A percentile compares a stretch with the other conserved stretches of the same genome.
These are phyloP conservation scores for Wallacemonas collosoma DNA, from an alignment of 208 protist genomes.

Conservation along the genomic window DNA sequence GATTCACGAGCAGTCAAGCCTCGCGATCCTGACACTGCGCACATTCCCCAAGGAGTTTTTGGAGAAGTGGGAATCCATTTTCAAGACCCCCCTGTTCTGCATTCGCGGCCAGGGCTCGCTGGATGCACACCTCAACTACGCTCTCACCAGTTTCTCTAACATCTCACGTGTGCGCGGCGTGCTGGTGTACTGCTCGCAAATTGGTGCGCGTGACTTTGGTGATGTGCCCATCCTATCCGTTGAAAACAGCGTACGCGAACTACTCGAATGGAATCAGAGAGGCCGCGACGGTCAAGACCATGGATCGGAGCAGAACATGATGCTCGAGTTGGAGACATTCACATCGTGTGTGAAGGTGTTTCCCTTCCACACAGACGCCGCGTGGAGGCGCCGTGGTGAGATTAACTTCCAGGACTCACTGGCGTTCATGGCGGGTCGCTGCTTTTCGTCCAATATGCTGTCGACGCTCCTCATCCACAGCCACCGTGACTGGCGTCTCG, in stretches of 20 bases:
- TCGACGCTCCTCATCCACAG: conserved; percentile 79
- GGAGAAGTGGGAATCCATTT: conserved; percentile 59
- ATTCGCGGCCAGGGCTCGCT: conserved; percentile 82
- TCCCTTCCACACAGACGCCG: conserved; percentile 75
- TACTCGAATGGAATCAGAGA: conserved; percentile 62
- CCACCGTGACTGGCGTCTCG: conserved; percentile 71
- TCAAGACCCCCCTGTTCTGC: conserved; percentile 66
- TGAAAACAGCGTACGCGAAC: conserved; percentile 69
- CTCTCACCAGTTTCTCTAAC: conserved; percentile 49
- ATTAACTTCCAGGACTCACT: conserved; percentile 84
- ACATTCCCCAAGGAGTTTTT: conserved; percentile 63
- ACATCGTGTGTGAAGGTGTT: conserved; percentile 76
- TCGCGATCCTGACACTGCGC: conserved; percentile 75
- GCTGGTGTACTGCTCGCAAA: conserved; percentile 88
- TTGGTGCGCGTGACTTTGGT: conserved; percentile 81
- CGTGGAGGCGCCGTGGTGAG: conserved; percentile 77
- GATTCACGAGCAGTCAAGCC: conserved; percentile 61
- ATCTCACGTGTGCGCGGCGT: conserved; percentile 68
- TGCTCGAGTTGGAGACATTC: conserved; percentile 86
- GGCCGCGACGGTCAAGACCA: conserved; percentile 25
- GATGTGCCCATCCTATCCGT: conserved; percentile 88
- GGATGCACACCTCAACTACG: conserved; percentile 83
- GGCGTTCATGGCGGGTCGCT: conserved; percentile 89
- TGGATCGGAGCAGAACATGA: conserved; percentile 72
- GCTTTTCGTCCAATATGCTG: conserved; percentile 89